Conservation (phyloP, 1,284 basidiomycete species). For the Cutaneotrichosporon sp. region DNA sequence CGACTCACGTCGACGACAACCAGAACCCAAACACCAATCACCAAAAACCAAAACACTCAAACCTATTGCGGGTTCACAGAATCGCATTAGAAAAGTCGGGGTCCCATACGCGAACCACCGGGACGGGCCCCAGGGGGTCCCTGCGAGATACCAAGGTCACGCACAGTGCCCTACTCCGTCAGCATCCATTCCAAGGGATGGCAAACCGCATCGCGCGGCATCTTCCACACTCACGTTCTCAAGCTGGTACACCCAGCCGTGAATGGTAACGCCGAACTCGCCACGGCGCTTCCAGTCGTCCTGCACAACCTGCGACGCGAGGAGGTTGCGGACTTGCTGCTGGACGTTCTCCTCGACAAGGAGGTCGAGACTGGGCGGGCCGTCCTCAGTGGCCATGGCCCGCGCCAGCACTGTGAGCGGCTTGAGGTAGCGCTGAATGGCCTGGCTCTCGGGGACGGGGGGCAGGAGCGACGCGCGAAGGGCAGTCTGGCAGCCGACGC, state of each 20-base stretch:
- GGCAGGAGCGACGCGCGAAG: conserved; percentile 40
- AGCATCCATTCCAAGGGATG: too few species aligned
- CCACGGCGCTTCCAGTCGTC: conserved; percentile 43
- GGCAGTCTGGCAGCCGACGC: conserved; percentile 45
- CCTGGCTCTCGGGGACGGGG: conserved; percentile 28
- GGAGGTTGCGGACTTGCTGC: conserved; percentile 42
- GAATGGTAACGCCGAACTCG: conserved; percentile 37
- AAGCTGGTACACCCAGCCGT: conserved; percentile 48
- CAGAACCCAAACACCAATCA: too few species aligned
- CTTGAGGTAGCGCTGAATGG: conserved; percentile 41
- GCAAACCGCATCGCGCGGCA: too few species aligned
- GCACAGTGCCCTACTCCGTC: conserved; percentile 34
- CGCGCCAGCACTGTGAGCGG: conserved; percentile 38
- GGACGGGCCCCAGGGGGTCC: conserved; percentile 36
- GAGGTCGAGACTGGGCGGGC: conserved; percentile 40
- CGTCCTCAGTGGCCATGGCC: conserved; percentile 31
- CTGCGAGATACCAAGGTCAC: conserved; percentile 39
- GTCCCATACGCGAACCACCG: conserved; percentile 11
- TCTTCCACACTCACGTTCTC: conserved; percentile 43
- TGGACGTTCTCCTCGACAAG: conserved; percentile 44
- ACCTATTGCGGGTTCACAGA: too few species aligned
- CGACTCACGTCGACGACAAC: too few species aligned
- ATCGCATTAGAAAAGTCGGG: conserved; percentile 10
- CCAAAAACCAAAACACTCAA: too few species aligned
- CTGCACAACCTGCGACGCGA: conserved; percentile 34